Conservation (phyloP, 225 moss, liverwort and hornwort species). For the Marchantia polymorpha region DNA sequence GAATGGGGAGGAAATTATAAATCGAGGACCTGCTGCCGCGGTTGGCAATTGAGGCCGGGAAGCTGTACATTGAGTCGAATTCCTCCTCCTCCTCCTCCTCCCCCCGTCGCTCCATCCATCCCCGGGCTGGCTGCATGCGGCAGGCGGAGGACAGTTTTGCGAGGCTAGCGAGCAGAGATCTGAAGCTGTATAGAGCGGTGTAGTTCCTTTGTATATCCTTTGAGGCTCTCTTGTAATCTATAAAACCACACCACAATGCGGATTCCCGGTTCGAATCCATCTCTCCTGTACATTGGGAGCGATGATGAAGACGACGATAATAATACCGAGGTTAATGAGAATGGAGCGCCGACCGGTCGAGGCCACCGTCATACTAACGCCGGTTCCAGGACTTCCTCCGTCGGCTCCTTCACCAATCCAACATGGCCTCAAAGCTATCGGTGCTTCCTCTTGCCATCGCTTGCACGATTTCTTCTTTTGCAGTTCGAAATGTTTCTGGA, state of each 20-base stretch:
- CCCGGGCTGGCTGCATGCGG: no score
- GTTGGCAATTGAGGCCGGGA: background rate
- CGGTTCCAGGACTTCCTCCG: conserved; percentile 21
- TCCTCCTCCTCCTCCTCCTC: background rate
- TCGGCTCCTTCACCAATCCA: conserved; percentile 36
- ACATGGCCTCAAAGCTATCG: conserved; percentile 46
- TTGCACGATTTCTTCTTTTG: background rate
- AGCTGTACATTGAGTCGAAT: background rate
- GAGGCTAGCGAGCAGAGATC: background rate
- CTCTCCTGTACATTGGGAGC: conserved; percentile 13
- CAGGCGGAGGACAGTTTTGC: conserved; percentile 4
- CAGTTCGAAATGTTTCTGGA: background rate
- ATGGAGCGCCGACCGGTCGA: conserved; percentile 23
- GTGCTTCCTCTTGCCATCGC: conserved; percentile 4
- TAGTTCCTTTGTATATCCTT: background rate
- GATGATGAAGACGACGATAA: conserved; percentile 25
- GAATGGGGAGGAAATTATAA: background rate
- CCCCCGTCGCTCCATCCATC: no score
- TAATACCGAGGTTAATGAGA: conserved; percentile 4
- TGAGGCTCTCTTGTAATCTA: background rate
- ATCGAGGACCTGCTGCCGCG: background rate
- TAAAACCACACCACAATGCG: background rate
- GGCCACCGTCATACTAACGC: conserved; percentile 11
- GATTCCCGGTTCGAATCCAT: conserved; percentile 5
- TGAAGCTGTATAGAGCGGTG: background rate